Base-by-base conservation (phyloP, 2,329 filamentous ascomycete genomes). In the Cercospora berteroae region DNA sequence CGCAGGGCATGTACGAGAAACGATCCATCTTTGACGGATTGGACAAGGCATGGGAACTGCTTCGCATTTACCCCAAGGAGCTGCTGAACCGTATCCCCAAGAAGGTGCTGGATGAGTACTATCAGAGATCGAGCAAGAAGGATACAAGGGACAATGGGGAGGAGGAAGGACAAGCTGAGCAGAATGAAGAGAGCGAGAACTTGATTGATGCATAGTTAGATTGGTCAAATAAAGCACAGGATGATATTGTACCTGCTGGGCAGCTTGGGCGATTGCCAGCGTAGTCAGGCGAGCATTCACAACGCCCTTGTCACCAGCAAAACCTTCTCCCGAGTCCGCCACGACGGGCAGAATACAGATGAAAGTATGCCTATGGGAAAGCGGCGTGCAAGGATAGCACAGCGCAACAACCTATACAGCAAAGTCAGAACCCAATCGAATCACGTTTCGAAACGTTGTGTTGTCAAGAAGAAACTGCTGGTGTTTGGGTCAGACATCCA, bases 11-110 rank as follows among this genome's bases (percentile, higher is more conserved):
- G 18, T 99, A 99, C 83, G 95, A 99, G 82, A 90, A 90, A 72
- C 90, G 95, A 75, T 90, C 86, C 71, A 97, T 99, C 78, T 94
- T 88, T 81, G 95, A 99, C 81, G 96, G 93, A 56, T 87, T 99
- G 70, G 96, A 99, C 76, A 88, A 96, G 75, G 96, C 95, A 50
- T 99, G 95, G 95, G 94, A 93, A 78, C 83, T 99, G 80, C 89
- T 99, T 73, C 89, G 95, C 73, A 97, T 99, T 81, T 99, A 94
- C 86, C 94, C 94, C 81, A 97, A 96, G 88, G 95, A 99, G 77
- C 84, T 97, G 74, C 91, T 99, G 75, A 99, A 99, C 85, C 92
- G 96, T 72, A 84, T 84, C 66, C 83, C 83, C 58, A 83, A 83
- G 77, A 85, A 85, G 80, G 77, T 85, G 4, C 78, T 85, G 56